Evolutionary conservation across 176 grass and related monocot species (phyloP), one percentile per base, ranked within the genome.

Genomic region (Ensete glaucum): DNA sequence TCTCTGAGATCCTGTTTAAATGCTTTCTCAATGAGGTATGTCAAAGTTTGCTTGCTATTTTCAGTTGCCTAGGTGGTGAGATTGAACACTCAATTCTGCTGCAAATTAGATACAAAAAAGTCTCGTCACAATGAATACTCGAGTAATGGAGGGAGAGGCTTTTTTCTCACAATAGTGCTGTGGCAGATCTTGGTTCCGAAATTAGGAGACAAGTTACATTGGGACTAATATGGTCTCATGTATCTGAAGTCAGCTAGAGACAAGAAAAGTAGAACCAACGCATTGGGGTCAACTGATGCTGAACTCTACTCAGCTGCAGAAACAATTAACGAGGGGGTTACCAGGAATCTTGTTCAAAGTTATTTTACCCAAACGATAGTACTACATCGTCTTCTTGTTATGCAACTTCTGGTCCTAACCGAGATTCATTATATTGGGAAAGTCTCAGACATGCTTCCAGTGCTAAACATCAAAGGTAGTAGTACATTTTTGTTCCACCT

Each of bases 171-270:
- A 91, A 82, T 56, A 80, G 58, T 52, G 67, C 88, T 21, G 73
- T 99, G 59, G 87, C 91, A 14, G 91, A 99, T 82, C 86, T 91
- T 80, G 84, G 91, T 83, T 95, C 88, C 67, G 91, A 99, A 85
- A 88, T 91, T 26, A 94, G 85, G 71, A 85, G 85, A 79, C 86
- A 99, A 76, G 90, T 93, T 73, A 91, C 83, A 82, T 85, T 79
- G 91, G 91, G 89, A 89, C 89, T 74, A 85, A 91, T 0, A 91
- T 77, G 19, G 91, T 91, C 29, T 94, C 96, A 75, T 78, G 85
- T 85, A 92, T 92, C 85, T 88, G 90, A 86, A 87, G 90, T 73
- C 90, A 83, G 11, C 80, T 92, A 62, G 90, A 96, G 78, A 88
- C 90, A 93, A 86, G 81, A 87, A 91, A 23, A 77, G 16, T 69